Evolutionary conservation across 352 stramenopile genomes (phyloP).

Genomic region (Hyaloperonospora arabidopsidis): DNA sequence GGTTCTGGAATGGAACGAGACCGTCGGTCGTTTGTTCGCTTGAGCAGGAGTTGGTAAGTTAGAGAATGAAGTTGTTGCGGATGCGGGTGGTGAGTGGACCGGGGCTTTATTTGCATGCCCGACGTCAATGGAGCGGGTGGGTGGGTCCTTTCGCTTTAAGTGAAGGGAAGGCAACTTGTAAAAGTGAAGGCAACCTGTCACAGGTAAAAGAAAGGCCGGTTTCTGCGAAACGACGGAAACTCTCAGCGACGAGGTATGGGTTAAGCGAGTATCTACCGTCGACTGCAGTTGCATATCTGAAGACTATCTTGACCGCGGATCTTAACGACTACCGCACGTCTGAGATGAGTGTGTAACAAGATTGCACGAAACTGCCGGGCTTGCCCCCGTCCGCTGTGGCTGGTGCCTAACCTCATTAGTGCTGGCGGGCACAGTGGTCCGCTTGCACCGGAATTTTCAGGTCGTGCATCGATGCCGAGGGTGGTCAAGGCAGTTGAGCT

Average conservation of each 20-base stretch:
- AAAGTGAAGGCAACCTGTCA: constrained; percentile 18
- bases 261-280: constrained; percentile 17
- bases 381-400: constrained; percentile 13
- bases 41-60: constrained; percentile 38
- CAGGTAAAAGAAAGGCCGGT: constrained; percentile 18
- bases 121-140: constrained; percentile 13
- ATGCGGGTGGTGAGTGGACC: constrained; percentile 10
- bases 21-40: constrained; percentile 21
- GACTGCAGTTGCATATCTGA: constrained; percentile 14
- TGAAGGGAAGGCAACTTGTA: constrained; percentile 17
- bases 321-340: constrained; percentile 17
- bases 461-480: constrained; percentile 11
- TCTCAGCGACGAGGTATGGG: constrained; percentile 15
- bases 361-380: constrained; percentile 7
- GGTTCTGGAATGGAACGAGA: constrained; percentile 12
- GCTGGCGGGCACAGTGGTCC: constrained; percentile 14
- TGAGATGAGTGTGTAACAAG: constrained; percentile 37
- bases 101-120: constrained; percentile 33
- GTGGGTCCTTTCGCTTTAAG: constrained; percentile 14
- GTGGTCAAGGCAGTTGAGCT: constrained; percentile 13
- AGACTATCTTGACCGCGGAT: constrained; percentile 19
- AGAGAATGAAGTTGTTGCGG: constrained; percentile 34
- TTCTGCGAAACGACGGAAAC: constrained; percentile 31
- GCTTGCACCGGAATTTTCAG: constrained; percentile 28
- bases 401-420: constrained; percentile 7